These are phyloP conservation scores for Candida ascalaphidarum DNA, from an alignment of 805 yeast genomes.

Conservation along the genomic window DNA sequence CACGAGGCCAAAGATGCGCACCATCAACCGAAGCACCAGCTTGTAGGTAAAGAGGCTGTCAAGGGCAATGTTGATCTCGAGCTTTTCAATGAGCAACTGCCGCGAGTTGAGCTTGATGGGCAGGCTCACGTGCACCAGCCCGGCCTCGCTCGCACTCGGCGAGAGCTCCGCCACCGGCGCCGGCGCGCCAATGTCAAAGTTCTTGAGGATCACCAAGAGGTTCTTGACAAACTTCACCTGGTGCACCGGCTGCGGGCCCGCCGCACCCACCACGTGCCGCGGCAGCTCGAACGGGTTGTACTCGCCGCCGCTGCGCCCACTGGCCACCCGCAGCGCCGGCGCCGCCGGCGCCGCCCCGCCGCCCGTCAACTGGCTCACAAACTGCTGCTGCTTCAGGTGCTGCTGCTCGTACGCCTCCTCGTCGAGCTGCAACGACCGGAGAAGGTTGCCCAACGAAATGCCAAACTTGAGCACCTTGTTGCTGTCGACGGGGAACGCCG, in stretches of 20 bases:
- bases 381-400: constrained; percentile 12
- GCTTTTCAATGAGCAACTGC: constrained; percentile 34
- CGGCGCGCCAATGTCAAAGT: constrained; percentile 27
- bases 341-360: neutral
- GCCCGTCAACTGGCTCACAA: constrained; percentile 4
- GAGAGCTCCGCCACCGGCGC: neutral
- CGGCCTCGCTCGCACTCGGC: constrained; percentile 9
- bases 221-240: constrained; percentile 27
- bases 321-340: neutral
- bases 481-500: constrained; percentile 23
- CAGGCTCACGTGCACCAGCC: no score
- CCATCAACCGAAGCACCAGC: constrained; percentile 20
- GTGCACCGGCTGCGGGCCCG: constrained; percentile 15
- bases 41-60: constrained; percentile 32
- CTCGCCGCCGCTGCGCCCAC: neutral
- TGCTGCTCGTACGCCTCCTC: constrained; percentile 21
- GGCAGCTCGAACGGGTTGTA: constrained; percentile 3
- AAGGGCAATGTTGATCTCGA: constrained; percentile 32
- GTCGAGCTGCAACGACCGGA: constrained; percentile 27
- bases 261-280: no score
- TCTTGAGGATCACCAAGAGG: constrained; percentile 24
- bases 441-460: constrained; percentile 32
- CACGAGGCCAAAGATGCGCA: constrained; percentile 17
- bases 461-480: constrained; percentile 31
- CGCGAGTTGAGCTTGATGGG: constrained; percentile 32